phyloP scores from a whole-genome alignment of 306 rosid species.

The Ormosia semicastrata region DNA sequence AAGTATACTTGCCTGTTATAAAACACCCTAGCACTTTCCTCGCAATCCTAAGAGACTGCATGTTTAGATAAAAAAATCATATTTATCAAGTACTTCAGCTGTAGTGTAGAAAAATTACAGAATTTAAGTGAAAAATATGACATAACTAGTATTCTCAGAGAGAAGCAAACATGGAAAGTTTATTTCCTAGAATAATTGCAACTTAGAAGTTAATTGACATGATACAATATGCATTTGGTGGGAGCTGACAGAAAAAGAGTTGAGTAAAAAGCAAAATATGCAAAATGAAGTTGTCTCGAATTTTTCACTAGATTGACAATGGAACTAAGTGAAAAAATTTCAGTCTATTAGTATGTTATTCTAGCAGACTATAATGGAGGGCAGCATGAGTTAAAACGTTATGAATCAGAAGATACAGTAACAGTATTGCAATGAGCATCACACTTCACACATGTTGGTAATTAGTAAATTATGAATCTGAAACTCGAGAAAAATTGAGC shows the following conservation, averaged over 20 bases:
- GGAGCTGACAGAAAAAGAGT: background rate
- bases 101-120: background rate
- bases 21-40: slow-evolving; percentile 36
- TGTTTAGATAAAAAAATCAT: background rate
- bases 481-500: background rate
- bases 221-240: background rate
- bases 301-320: no score
- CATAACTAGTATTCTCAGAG: background rate
- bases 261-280: background rate
- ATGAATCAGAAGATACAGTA: background rate
- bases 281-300: background rate
- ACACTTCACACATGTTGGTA: background rate
- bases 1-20: slow-evolving; percentile 55
- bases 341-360: no score
- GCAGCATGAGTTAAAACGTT: no score
- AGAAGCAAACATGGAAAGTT: background rate
- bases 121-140: background rate
- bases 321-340: no score
- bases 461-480: background rate
- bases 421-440: background rate
- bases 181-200: background rate
- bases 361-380: no score
- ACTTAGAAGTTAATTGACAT: background rate
- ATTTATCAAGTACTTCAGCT: background rate
- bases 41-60: slow-evolving; percentile 46